phyloP scores from a whole-genome alignment of 2,329 filamentous ascomycete genomes.

The Proliferodiscus dingleyae region DNA sequence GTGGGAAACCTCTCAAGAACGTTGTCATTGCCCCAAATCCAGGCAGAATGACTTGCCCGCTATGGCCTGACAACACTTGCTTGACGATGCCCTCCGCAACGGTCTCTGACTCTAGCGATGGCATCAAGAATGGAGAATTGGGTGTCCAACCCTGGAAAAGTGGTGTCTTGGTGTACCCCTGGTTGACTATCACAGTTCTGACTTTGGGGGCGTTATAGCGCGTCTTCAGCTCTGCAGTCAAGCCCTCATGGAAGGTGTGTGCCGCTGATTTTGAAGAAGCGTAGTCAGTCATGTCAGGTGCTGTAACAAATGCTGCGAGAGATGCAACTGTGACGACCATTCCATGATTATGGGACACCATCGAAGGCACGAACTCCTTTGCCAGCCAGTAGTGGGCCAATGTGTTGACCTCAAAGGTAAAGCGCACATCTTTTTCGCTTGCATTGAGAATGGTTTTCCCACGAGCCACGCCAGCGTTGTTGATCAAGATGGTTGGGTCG shows the following conservation, averaged over 20 bases:
- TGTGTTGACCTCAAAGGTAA: slow-evolving; percentile 68
- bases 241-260: slow-evolving; percentile 62
- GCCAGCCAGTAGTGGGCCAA: slow-evolving; percentile 63
- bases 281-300: slow-evolving; percentile 65
- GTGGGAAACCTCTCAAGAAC: slow-evolving; percentile 49
- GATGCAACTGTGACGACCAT: slow-evolving; percentile 68
- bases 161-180: slow-evolving; percentile 56
- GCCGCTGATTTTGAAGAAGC: slow-evolving; percentile 61
- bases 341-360: slow-evolving; percentile 61
- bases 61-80: slow-evolving; percentile 53
- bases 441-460: slow-evolving; percentile 57
- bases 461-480: slow-evolving; percentile 63
- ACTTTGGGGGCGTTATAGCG: slow-evolving; percentile 59
- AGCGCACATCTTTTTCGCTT: slow-evolving; percentile 53
- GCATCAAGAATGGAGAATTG: slow-evolving; percentile 46
- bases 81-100: slow-evolving; percentile 60
- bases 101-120: slow-evolving; percentile 52
- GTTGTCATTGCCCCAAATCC: slow-evolving; percentile 37
- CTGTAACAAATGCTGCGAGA: slow-evolving; percentile 54
- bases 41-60: slow-evolving; percentile 53
- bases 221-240: slow-evolving; percentile 52
- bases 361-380: slow-evolving; percentile 62
- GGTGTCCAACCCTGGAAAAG: slow-evolving; percentile 54
- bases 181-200: slow-evolving; percentile 61
- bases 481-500: slow-evolving; percentile 64